Conservation (phyloP, 768 basidiomycete genomes). For the Dictyophora rubrovolvata region DNA sequence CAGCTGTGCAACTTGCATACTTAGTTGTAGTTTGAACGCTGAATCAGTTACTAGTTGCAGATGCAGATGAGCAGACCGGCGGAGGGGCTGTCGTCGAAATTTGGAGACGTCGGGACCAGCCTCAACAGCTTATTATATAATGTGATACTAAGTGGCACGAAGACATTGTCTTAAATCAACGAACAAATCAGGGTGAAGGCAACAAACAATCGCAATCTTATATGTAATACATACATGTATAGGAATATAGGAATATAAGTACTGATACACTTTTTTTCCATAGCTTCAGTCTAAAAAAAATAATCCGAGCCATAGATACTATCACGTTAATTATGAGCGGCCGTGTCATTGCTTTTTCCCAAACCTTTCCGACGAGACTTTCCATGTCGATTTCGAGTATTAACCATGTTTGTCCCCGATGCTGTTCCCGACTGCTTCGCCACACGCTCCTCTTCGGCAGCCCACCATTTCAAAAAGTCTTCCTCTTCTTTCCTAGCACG, state of each 20-base stretch:
- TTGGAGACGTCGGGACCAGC: no score
- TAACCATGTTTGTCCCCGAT: neutral
- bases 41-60: no score
- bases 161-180: no score
- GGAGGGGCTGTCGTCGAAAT: no score
- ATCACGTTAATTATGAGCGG: neutral
- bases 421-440: slow-evolving; percentile 32
- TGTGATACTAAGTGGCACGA: no score
- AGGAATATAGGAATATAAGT: neutral
- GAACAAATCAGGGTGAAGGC: no score
- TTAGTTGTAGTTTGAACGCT: no score
- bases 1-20: neutral
- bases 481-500: slow-evolving; percentile 52
- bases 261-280: neutral
- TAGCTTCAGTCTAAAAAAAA: neutral
- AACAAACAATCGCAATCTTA: no score
- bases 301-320: neutral
- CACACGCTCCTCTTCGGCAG: slow-evolving; percentile 68
- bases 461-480: slow-evolving; percentile 87
- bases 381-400: neutral
- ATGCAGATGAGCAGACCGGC: no score
- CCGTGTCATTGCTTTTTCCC: neutral
- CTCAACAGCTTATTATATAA: no score
- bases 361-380: neutral
- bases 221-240: no score